Conservation (phyloP, 73 alveolate genomes). For the Tetrahymena thermophila region DNA sequence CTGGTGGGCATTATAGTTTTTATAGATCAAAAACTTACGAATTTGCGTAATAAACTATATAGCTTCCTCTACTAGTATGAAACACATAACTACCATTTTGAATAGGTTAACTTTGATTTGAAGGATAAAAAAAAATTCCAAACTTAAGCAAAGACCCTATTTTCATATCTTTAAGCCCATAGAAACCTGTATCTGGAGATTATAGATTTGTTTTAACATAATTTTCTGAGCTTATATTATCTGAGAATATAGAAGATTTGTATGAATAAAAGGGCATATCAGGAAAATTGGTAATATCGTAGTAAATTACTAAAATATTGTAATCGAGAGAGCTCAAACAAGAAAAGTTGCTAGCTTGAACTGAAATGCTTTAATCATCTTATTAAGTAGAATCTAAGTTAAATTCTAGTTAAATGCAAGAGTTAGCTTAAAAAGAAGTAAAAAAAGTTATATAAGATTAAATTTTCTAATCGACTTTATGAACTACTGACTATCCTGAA, state of each 20-base stretch:
- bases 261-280: neutral
- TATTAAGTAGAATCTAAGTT: neutral
- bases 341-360: neutral
- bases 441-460: neutral
- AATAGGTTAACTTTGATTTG: neutral
- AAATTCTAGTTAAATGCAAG: neutral
- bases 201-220: neutral
- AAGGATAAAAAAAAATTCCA: neutral
- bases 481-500: neutral
- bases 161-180: neutral
- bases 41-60: neutral
- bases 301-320: neutral
- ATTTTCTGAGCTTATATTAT: neutral
- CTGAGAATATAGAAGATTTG: neutral
- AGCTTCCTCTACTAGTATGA: neutral
- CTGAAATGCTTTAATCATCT: neutral
- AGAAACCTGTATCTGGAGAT: neutral
- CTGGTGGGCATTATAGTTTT: neutral
- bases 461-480: neutral
- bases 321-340: neutral
- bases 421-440: neutral
- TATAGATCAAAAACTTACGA: neutral
- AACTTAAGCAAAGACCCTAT: neutral
- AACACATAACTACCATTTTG: neutral
- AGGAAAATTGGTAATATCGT: neutral